These are phyloP conservation scores for Trifolium dubium DNA, from an alignment of 306 rosid genomes.

Conservation along the genomic window DNA sequence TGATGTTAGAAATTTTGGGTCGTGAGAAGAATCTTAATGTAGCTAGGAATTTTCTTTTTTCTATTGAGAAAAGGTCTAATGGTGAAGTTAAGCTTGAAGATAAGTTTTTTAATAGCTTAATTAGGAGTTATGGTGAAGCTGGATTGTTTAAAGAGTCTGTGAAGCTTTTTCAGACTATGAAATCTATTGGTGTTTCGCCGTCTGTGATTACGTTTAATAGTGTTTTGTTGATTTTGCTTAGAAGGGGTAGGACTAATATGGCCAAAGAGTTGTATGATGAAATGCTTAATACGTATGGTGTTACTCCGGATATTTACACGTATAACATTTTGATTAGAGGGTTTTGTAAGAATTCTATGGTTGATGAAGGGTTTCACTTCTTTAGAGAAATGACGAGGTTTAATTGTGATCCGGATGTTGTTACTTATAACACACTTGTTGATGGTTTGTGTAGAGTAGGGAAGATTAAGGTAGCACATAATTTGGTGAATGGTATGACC, in stretches of 20 bases:
- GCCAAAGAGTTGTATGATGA: slow-evolving; percentile 68
- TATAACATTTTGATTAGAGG: slow-evolving; percentile 84
- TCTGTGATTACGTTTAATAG: slow-evolving; percentile 68
- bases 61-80: slow-evolving; percentile 65
- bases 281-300: slow-evolving; percentile 79
- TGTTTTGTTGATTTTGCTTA: slow-evolving; percentile 64
- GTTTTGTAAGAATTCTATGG: slow-evolving; percentile 74
- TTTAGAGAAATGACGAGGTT: slow-evolving; percentile 65
- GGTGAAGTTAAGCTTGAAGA: slow-evolving; percentile 73
- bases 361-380: slow-evolving; percentile 69
- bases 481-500: slow-evolving; percentile 75
- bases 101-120: slow-evolving; percentile 73
- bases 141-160: slow-evolving; percentile 79
- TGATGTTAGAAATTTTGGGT: slow-evolving; percentile 67
- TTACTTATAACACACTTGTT: slow-evolving; percentile 77
- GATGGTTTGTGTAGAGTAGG: slow-evolving; percentile 90
- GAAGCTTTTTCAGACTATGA: slow-evolving; percentile 69
- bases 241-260: slow-evolving; percentile 74
- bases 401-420: slow-evolving; percentile 66
- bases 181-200: slow-evolving; percentile 63
- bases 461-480: slow-evolving; percentile 62
- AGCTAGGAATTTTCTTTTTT: slow-evolving; percentile 75
- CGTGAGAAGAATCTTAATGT: slow-evolving; percentile 61
- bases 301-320: slow-evolving; percentile 62
- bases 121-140: slow-evolving; percentile 69